Conservation (phyloP, 441 rosid genomes). For the Erodium moschatum region DNA sequence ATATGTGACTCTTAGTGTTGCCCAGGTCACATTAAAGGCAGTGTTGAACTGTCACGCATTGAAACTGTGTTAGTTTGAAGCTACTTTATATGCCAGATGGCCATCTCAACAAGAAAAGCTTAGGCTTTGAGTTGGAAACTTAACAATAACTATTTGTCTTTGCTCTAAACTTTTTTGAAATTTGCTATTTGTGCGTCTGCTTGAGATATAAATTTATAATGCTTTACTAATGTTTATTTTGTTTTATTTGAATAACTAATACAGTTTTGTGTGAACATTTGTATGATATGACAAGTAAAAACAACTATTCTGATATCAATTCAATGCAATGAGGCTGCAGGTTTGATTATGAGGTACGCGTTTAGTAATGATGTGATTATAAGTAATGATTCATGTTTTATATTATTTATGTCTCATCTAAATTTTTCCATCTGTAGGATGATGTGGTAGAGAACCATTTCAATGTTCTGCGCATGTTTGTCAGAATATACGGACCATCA, state of each 20-base stretch:
- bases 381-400: constrained; percentile 1
- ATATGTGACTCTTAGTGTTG: neutral
- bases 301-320: constrained; percentile 19
- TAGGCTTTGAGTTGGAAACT: neutral
- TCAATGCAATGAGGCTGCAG: constrained; percentile 32
- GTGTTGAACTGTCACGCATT: neutral
- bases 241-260: constrained; percentile 18
- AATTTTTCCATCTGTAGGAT: constrained; percentile 37
- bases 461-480: constrained; percentile 74
- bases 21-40: neutral
- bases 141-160: too few species aligned
- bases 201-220: neutral
- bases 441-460: constrained; percentile 73
- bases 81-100: neutral
- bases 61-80: neutral
- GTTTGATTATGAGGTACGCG: constrained; percentile 73
- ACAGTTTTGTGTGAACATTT: constrained; percentile 17
- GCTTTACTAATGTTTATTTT: neutral
- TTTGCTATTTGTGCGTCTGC: neutral
- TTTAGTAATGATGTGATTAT: constrained; percentile 5
- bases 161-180: too few species aligned
- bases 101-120: too few species aligned
- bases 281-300: constrained; percentile 24
- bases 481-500: constrained; percentile 56
- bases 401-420: constrained; percentile 9